phyloP scores from a whole-genome alignment of 2,329 filamentous ascomycete species.

The Aciculosporium take region DNA sequence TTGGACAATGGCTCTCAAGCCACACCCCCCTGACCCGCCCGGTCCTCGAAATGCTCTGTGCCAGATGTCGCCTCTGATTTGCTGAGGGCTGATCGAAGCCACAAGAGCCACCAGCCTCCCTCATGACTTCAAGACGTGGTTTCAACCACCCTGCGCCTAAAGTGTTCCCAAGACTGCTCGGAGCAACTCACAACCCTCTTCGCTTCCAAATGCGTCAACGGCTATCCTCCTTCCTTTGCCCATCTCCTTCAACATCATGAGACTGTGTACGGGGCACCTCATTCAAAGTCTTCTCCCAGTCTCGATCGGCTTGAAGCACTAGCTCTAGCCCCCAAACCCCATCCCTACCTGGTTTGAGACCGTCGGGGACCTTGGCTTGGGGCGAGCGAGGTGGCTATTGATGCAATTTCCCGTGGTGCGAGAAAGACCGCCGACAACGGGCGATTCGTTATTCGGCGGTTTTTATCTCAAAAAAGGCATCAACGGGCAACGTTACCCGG shows the following conservation, averaged over 20 bases:
- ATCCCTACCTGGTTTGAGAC: constrained; percentile 11
- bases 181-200: background rate
- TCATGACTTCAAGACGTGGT: background rate
- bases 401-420: constrained; percentile 15
- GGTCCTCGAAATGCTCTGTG: no score
- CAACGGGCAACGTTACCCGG: constrained; percentile 1
- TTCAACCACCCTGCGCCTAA: background rate
- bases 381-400: constrained; percentile 15
- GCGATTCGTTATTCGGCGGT: constrained; percentile 1
- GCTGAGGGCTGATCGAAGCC: background rate
- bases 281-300: constrained; percentile 12
- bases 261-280: constrained; percentile 11
- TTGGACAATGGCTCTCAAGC: background rate
- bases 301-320: constrained; percentile 17
- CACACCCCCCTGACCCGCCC: no score
- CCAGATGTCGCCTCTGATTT: no score
- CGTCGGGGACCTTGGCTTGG: constrained; percentile 6
- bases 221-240: background rate
- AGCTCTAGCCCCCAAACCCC: constrained; percentile 1
- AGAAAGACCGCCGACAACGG: constrained; percentile 6
- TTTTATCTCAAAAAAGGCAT: background rate
- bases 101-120: constrained; percentile 2
- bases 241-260: constrained; percentile 16
- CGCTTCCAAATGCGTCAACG: background rate
- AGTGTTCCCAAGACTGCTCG: background rate